Evolutionary conservation across 2,329 filamentous ascomycete species (phyloP), one percentile per base, ranked within the genome.

Genomic region (Cordyceps javanica): DNA sequence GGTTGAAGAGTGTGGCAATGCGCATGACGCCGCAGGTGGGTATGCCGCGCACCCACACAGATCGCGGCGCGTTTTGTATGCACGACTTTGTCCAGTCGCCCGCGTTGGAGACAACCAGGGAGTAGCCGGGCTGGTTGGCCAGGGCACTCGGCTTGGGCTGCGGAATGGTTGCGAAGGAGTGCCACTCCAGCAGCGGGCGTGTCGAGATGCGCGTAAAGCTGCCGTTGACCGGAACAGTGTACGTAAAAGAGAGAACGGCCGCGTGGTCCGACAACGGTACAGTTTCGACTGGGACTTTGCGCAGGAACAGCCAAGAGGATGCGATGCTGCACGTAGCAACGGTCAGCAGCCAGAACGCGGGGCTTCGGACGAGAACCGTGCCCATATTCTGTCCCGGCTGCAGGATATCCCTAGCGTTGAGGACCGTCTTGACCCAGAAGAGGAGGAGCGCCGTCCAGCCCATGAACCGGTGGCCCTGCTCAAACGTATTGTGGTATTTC

Each of bases 101-200:
- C 3, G 87, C 87, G 62, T 86, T 87, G 55, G 87, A 89, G 28
- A 91, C 78, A 30, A 91, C 74, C 30, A 88, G 75, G 0, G 86
- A 89, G 72, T 87, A 90, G 14, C 82, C 85, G 11, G 62, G 64
- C 39, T 64, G 65, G 21, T 63, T 63, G 2, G 65, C 59, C 54
- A 61, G 62, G 1, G 61, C 58, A 55, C 74, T 67, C 2, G 81
- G 77, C 59, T 83, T 79, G 1, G 87, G 84, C 59, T 83, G 79
- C 1, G 88, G 85, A 60, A 91, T 88, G 1, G 86, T 86, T 44
- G 88, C 89, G 66, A 92, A 92, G 0, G 85, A 82, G 72, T 92
- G 89, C 78, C 87, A 90, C 70, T 92, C 88, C 9, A 79, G 72
- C 39, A 90, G 74, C 0, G 88, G 87, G 9, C 77, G 76, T 55